phyloP scores from a whole-genome alignment of 2,329 filamentous ascomycete genomes.

The Paecilomyces fulvus region DNA sequence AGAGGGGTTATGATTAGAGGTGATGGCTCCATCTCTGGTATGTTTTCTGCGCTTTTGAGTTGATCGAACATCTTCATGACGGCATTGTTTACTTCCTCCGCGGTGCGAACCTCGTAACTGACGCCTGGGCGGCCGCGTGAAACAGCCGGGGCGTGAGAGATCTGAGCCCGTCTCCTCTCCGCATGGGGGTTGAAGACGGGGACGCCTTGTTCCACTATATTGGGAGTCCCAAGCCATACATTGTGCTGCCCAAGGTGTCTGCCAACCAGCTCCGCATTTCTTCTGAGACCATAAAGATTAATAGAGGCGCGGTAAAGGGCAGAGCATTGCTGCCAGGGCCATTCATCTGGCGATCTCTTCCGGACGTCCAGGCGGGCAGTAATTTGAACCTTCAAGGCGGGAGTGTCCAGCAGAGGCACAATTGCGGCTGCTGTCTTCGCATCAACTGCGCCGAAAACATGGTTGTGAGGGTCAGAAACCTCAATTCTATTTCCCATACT shows the following conservation, averaged over 20 bases:
- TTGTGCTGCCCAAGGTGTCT: conserved; percentile 57
- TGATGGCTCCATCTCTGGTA: conserved; percentile 64
- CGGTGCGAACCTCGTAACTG: conserved; percentile 50
- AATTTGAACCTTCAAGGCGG: conserved; percentile 56
- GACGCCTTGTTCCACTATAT: conserved; percentile 58
- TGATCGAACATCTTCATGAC: conserved; percentile 83
- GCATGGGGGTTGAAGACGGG: conserved; percentile 70
- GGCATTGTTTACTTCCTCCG: conserved; percentile 78
- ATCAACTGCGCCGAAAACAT: conserved; percentile 71
- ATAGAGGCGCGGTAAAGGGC: conserved; percentile 57
- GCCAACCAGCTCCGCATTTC: conserved; percentile 57
- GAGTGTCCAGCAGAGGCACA: conserved; percentile 62
- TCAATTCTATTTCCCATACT: conserved; percentile 56
- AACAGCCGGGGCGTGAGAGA: conserved; percentile 16
- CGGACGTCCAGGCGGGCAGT: conserved; percentile 63
- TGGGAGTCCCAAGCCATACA: conserved; percentile 59
- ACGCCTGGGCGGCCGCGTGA: conserved; percentile 17
- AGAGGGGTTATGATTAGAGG: conserved; percentile 56
- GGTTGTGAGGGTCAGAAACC: conserved; percentile 62
- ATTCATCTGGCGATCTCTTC: conserved; percentile 55
- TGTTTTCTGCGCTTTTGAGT: conserved; percentile 63
- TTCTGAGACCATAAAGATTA: conserved; percentile 70
- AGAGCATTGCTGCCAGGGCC: conserved; percentile 54
- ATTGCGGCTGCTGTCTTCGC: conserved; percentile 56
- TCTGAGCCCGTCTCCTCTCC: conserved; percentile 38